These are phyloP conservation scores for Blastomyces gilchristii DNA, from an alignment of 2,329 filamentous ascomycete genomes.

Conservation along the genomic window DNA sequence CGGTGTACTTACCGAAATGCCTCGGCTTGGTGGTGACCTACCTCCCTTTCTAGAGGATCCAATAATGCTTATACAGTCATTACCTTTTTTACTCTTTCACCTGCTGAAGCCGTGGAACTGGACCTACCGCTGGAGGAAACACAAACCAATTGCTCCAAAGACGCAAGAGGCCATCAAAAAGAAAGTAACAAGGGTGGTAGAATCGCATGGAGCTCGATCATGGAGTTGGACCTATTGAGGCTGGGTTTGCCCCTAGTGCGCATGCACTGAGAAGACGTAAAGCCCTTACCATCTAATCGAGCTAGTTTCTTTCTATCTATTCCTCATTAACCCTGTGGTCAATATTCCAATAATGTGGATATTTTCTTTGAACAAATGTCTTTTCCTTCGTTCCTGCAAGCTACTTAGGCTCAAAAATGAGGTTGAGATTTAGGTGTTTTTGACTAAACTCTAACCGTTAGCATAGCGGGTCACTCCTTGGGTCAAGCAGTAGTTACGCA, in stretches of 20 bases:
- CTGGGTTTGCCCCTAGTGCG: neutral
- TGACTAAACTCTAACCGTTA: neutral
- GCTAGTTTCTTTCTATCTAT: neutral
- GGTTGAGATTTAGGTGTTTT: neutral
- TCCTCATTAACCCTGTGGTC: neutral
- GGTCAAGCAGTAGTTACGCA: too few species aligned
- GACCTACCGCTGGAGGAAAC: neutral
- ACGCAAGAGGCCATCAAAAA: neutral
- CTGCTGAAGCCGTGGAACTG: slow-evolving; percentile 13
- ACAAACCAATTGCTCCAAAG: neutral
- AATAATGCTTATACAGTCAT: slow-evolving; percentile 5
- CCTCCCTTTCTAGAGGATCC: slow-evolving; percentile 15
- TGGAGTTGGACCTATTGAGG: slow-evolving; percentile 6
- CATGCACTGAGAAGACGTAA: neutral
- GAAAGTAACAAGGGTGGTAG: slow-evolving; percentile 2
- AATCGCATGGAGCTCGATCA: slow-evolving; percentile 3
- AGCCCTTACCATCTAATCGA: neutral
- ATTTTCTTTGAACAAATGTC: neutral
- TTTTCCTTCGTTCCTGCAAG: too few species aligned
- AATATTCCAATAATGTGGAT: neutral
- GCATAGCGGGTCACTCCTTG: too few species aligned
- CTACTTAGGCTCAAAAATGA: neutral
- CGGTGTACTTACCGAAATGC: slow-evolving; percentile 18
- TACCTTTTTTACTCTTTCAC: neutral
- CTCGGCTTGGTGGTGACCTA: slow-evolving; percentile 17